Percentiles rank a stretch among this genome's conserved stretches.
phyloP scores from a whole-genome alignment of 2,329 filamentous ascomycete species.

The Curvularia spicifera region DNA sequence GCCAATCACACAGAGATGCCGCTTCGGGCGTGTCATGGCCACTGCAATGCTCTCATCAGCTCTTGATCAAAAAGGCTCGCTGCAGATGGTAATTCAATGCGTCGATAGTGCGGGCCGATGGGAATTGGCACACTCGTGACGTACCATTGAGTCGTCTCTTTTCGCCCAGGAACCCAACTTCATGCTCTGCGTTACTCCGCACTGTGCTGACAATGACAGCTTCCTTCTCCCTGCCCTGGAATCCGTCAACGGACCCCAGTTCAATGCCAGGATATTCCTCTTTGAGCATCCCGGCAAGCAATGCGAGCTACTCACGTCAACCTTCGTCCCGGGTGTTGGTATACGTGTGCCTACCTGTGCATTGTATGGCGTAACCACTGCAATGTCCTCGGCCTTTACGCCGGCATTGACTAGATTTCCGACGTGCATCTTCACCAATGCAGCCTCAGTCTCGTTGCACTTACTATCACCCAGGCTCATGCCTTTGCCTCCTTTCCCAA shows the following conservation, averaged over 20 bases:
- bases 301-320: constrained; percentile 65
- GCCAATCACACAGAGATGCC: constrained; percentile 88
- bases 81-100: constrained; percentile 1
- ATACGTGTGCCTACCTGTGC: constrained; percentile 67
- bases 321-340: not conserved
- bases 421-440: constrained; percentile 80
- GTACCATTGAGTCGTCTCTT: constrained; percentile 90
- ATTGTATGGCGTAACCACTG: constrained; percentile 95
- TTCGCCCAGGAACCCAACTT: constrained; percentile 93
- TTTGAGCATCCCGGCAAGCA: constrained; percentile 78
- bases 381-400: constrained; percentile 82
- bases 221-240: constrained; percentile 97
- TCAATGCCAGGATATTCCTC: constrained; percentile 84
- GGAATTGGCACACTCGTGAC: constrained; percentile 34
- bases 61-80: constrained; percentile 5
- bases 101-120: constrained; percentile 1
- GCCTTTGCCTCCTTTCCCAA: constrained; percentile 54
- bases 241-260: constrained; percentile 95
- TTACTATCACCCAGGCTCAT: constrained; percentile 75
- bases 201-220: constrained; percentile 94
- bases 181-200: constrained; percentile 81
- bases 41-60: constrained; percentile 60
- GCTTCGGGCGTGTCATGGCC: constrained; percentile 93
- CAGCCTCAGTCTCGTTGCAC: constrained; percentile 89
- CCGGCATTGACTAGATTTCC: constrained; percentile 77